Conservation (phyloP, 441 rosid genomes). For the Aleurites moluccanus region DNA sequence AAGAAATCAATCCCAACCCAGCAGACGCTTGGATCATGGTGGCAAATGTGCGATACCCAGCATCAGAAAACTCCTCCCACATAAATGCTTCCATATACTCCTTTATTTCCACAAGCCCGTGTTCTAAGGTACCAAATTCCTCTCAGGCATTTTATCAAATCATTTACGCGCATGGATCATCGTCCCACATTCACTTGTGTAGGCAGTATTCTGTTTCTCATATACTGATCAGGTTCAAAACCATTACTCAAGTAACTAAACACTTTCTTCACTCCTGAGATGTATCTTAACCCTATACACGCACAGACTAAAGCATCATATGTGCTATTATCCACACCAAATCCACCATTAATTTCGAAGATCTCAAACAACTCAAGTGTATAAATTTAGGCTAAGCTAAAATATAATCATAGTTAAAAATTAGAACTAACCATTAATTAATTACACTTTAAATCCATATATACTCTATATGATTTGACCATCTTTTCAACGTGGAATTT, state of each 20-base stretch:
- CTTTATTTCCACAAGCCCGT: slow-evolving; percentile 67
- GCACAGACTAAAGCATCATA: slow-evolving; percentile 74
- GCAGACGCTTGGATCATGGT: slow-evolving; percentile 70
- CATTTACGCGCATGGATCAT: slow-evolving; percentile 60
- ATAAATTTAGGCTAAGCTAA: no score
- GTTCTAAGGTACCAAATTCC: slow-evolving; percentile 65
- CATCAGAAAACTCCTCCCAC: slow-evolving; percentile 81
- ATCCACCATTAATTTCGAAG: slow-evolving; percentile 58
- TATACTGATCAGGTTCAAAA: slow-evolving; percentile 56
- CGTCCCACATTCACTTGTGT: slow-evolving; percentile 89
- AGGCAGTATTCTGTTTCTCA: slow-evolving; percentile 67
- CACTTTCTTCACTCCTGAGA: slow-evolving; percentile 69
- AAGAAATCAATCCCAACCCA: slow-evolving; percentile 53
- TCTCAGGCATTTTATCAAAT: slow-evolving; percentile 79
- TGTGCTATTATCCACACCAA: slow-evolving; percentile 51
- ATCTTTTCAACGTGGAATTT: no score
- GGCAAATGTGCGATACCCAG: slow-evolving; percentile 52
- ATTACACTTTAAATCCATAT: no score
- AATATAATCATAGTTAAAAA: no score
- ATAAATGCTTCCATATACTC: slow-evolving; percentile 65
- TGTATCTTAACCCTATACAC: slow-evolving; percentile 71
- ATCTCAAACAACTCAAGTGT: slow-evolving; percentile 86
- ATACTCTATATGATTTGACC: no score
- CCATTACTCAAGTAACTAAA: slow-evolving; percentile 52
- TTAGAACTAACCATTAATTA: no score